Evolutionary conservation across 1,139 yeast species (phyloP).

Genomic region (Candida labiduridarum): DNA sequence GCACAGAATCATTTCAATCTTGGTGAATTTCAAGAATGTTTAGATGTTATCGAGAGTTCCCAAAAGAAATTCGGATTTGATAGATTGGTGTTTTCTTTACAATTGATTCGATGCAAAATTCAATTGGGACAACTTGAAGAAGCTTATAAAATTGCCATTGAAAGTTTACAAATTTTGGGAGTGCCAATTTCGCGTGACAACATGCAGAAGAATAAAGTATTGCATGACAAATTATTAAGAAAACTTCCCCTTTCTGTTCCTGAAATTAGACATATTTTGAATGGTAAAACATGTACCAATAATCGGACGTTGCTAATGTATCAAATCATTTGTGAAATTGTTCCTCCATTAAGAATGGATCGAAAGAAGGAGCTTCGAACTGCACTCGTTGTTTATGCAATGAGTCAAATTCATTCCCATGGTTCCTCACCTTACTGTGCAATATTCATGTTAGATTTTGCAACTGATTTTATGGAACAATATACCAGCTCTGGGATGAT

Average conservation of each 20-base stretch:
- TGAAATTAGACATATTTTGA: conserved; percentile 41
- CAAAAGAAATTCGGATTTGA: conserved; percentile 27
- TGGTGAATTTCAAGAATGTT: conserved; percentile 31
- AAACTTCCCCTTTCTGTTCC: conserved; percentile 44
- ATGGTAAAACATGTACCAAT: conserved; percentile 27
- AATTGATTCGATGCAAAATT: conserved; percentile 43
- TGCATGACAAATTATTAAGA: conserved; percentile 25
- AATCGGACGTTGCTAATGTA: conserved; percentile 36
- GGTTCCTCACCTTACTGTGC: conserved; percentile 33
- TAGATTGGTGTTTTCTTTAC: conserved; percentile 34
- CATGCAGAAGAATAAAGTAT: conserved; percentile 19
- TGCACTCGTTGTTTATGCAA: conserved; percentile 26
- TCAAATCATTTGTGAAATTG: conserved; percentile 45
- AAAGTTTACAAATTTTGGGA: conserved; percentile 33
- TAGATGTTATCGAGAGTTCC: conserved; percentile 28
- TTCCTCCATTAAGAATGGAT: conserved; percentile 36
- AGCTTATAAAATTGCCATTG: conserved; percentile 40
- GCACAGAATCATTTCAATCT: conserved; percentile 34
- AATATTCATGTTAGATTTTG: conserved; percentile 33
- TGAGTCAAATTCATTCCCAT: conserved; percentile 25
- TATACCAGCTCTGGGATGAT: conserved; percentile 31
- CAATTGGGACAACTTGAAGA: conserved; percentile 33
- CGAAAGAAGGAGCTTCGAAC: conserved; percentile 26
- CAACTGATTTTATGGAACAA: conserved; percentile 39
- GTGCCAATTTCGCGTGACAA: conserved; percentile 24